Conservation (phyloP, 345 rosid species). For the Gossypium mustelinum region DNA sequence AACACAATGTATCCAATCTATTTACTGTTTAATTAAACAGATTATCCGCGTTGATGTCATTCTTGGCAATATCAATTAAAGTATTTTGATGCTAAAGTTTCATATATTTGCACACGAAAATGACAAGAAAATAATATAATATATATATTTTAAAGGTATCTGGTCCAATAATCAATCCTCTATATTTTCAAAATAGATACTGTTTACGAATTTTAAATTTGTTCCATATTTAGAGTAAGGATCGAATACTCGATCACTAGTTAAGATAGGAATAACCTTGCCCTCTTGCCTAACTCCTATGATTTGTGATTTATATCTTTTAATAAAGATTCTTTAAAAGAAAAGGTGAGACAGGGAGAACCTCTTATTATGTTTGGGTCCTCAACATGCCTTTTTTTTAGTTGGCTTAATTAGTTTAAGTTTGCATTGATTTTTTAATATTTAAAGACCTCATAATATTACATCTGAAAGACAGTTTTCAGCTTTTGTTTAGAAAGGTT, state of each 20-base stretch:
- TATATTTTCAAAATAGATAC: accelerated
- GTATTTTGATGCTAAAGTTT: background rate
- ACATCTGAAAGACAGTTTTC: background rate
- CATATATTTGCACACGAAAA: background rate
- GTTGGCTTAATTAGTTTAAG: background rate
- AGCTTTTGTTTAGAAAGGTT: background rate
- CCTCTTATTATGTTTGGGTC: background rate
- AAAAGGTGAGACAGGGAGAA: background rate
- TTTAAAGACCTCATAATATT: background rate
- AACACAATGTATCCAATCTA: background rate
- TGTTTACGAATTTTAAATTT: accelerated
- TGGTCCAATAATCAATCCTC: accelerated
- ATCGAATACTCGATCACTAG: background rate
- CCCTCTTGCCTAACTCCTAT: too few relatives aligned
- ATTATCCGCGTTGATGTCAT: background rate
- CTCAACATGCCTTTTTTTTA: background rate
- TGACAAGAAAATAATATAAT: too few relatives aligned
- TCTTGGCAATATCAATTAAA: background rate
- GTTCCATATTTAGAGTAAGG: too few relatives aligned
- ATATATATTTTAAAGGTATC: too few relatives aligned
- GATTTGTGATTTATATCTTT: too few relatives aligned
- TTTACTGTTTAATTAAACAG: background rate
- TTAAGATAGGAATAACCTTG: too few relatives aligned
- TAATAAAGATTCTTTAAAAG: background rate
- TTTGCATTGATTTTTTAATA: background rate